Evolutionary conservation across 73 alveolate genomes (phyloP).

Genomic region (Paraurostyla sp.): DNA sequence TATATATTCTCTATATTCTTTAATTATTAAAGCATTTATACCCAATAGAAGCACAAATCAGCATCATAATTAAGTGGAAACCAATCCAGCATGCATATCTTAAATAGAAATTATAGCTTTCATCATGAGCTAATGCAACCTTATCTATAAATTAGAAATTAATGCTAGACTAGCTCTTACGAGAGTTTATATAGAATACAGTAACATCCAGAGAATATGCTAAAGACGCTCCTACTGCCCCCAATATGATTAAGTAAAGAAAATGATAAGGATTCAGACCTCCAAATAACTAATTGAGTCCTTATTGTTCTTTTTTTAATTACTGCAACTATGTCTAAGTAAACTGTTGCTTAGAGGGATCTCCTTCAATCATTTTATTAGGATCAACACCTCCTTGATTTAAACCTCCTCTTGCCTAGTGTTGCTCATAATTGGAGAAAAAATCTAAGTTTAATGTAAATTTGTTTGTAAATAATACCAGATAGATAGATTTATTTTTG

Average conservation of each 20-base stretch:
- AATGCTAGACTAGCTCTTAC: too few species aligned
- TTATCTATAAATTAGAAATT: conserved; percentile 36
- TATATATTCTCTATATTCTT: conserved; percentile 79
- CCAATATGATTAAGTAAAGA: background rate
- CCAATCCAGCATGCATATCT: conserved; percentile 58
- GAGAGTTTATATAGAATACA: conserved; percentile 8
- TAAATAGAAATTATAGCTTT: background rate
- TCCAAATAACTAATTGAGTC: conserved; percentile 23
- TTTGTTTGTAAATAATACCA: background rate
- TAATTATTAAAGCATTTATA: background rate
- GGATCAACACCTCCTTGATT: background rate
- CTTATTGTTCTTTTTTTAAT: background rate
- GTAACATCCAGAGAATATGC: conserved; percentile 13
- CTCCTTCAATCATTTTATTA: background rate
- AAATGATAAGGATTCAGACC: conserved; percentile 32
- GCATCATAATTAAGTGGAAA: background rate
- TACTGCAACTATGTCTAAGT: background rate
- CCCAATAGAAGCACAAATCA: conserved; percentile 41
- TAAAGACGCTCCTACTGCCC: conserved; percentile 19
- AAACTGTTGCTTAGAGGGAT: background rate
- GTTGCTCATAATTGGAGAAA: background rate
- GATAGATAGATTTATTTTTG: background rate
- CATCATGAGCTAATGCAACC: conserved; percentile 15
- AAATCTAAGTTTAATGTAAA: background rate
- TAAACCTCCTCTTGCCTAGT: too few species aligned